These are phyloP conservation scores for Sporothrix inflata DNA, from an alignment of 2,329 filamentous ascomycete genomes.

Conservation along the genomic window DNA sequence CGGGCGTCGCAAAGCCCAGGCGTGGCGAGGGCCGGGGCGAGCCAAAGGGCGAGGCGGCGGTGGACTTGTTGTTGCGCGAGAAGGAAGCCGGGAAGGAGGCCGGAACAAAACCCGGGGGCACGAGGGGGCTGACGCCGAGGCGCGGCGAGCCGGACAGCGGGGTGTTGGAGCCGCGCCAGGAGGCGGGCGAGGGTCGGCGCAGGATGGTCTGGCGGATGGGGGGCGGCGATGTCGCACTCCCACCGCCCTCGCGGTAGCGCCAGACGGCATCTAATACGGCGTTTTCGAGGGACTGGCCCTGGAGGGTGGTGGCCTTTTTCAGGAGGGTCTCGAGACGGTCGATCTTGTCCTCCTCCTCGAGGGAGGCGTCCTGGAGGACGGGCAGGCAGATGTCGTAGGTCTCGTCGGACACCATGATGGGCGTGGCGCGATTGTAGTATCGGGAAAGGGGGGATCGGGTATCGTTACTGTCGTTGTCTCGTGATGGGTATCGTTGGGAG, in stretches of 20 bases:
- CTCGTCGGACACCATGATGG: slow-evolving; percentile 85
- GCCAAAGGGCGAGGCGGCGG: slow-evolving; percentile 84
- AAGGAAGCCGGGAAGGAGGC: slow-evolving; percentile 73
- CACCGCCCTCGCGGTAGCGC: slow-evolving; percentile 73
- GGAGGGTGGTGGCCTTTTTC: slow-evolving; percentile 74
- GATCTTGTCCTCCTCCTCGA: slow-evolving; percentile 95
- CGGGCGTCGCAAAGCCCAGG: slow-evolving; percentile 84
- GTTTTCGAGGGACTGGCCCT: slow-evolving; percentile 81
- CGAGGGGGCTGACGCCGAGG: slow-evolving; percentile 78
- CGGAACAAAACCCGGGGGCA: slow-evolving; percentile 80
- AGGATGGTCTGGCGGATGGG: slow-evolving; percentile 87
- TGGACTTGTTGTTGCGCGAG: slow-evolving; percentile 69
- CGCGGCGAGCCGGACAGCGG: slow-evolving; percentile 82
- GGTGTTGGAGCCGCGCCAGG: slow-evolving; percentile 84
- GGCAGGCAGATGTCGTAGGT: slow-evolving; percentile 90
- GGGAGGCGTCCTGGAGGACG: slow-evolving; percentile 76
- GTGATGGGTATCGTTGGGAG: slow-evolving; percentile 13
- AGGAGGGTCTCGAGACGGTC: slow-evolving; percentile 88
- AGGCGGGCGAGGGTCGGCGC: slow-evolving; percentile 86
- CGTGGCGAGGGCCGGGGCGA: slow-evolving; percentile 92
- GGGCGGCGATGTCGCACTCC: slow-evolving; percentile 72
- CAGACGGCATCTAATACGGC: slow-evolving; percentile 88
- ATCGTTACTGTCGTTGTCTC: slow-evolving; percentile 9
- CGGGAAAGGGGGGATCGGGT: not conserved
- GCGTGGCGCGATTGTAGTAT: not conserved